These are phyloP conservation scores for Ustilago bromivora DNA, from an alignment of 1,284 basidiomycete species.

Conservation along the genomic window DNA sequence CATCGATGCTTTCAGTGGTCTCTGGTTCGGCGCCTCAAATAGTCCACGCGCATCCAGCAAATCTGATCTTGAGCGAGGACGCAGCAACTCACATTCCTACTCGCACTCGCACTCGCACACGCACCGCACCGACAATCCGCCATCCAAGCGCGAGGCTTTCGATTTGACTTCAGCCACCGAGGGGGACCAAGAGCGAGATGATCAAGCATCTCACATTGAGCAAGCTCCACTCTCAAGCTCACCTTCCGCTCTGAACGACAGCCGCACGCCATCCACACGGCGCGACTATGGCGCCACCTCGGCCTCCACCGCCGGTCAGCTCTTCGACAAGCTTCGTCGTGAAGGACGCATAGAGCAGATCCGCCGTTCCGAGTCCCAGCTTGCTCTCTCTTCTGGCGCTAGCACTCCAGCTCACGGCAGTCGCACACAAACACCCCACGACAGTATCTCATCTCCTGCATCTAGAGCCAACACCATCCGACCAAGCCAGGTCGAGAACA, in stretches of 20 bases:
- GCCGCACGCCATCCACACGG: not conserved
- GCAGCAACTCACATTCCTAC: not conserved
- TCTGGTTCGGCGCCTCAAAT: slow-evolving; percentile 49
- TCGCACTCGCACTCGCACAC: slow-evolving; percentile 4
- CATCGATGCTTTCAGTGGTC: slow-evolving; percentile 50
- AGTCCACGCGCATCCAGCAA: slow-evolving; percentile 28
- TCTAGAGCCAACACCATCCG: slow-evolving; percentile 36
- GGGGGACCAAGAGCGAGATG: slow-evolving; percentile 31
- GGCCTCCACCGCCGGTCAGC: slow-evolving; percentile 38
- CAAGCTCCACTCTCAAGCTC: slow-evolving; percentile 17
- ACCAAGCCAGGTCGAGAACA: slow-evolving; percentile 35
- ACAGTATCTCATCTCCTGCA: slow-evolving; percentile 20
- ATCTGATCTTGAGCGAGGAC: slow-evolving; percentile 37
- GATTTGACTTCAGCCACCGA: slow-evolving; percentile 39
- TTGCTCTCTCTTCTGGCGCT: slow-evolving; percentile 33
- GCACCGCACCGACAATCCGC: slow-evolving; percentile 4
- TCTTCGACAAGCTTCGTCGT: slow-evolving; percentile 49
- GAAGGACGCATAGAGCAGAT: slow-evolving; percentile 48
- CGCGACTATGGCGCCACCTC: slow-evolving; percentile 41
- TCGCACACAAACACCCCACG: slow-evolving; percentile 29
- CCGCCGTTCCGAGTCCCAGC: slow-evolving; percentile 45
- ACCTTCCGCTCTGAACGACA: not conserved
- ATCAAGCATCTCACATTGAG: slow-evolving; percentile 25
- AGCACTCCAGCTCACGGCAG: slow-evolving; percentile 20
- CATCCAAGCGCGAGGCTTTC: slow-evolving; percentile 19